Evolutionary conservation across 225 moss, liverwort and hornwort species (phyloP).

Genomic region (Thuidium tamariscinum): DNA sequence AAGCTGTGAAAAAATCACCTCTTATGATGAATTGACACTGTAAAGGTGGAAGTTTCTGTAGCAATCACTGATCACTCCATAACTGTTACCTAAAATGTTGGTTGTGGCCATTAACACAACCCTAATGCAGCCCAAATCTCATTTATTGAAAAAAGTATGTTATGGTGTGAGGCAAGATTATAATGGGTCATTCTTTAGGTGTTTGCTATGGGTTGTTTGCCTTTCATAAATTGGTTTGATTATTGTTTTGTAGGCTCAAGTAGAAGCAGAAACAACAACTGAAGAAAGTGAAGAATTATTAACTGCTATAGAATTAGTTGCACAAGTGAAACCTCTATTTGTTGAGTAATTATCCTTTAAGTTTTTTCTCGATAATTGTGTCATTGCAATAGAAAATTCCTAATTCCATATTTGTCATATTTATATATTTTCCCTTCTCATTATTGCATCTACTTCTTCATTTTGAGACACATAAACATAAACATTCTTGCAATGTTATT

Average conservation of each 20-base stretch:
- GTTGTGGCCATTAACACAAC: background rate
- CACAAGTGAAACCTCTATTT: conserved; percentile 30
- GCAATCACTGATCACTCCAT: fast-evolving
- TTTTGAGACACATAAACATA: background rate
- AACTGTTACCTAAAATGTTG: background rate
- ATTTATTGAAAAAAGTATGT: fast-evolving
- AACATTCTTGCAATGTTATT: background rate
- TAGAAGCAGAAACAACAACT: background rate
- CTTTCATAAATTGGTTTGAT: background rate
- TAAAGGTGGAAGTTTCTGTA: fast-evolving
- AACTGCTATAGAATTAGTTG: conserved; percentile 14
- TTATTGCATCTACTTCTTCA: too few species aligned
- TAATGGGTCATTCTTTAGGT: fast-evolving
- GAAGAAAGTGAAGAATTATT: conserved; percentile 22
- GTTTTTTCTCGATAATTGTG: background rate
- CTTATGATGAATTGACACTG: fast-evolving
- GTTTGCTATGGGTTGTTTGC: background rate
- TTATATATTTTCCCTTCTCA: too few species aligned
- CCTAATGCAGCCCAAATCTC: fast-evolving
- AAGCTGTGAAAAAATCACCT: background rate
- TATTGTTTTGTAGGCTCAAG: background rate
- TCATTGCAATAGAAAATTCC: background rate
- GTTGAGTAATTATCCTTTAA: background rate
- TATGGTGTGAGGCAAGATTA: fast-evolving
- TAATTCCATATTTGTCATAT: background rate